Evolutionary conservation across 148 eudicot genomes (phyloP).

Genomic region (Camellia lanceoleosa): DNA sequence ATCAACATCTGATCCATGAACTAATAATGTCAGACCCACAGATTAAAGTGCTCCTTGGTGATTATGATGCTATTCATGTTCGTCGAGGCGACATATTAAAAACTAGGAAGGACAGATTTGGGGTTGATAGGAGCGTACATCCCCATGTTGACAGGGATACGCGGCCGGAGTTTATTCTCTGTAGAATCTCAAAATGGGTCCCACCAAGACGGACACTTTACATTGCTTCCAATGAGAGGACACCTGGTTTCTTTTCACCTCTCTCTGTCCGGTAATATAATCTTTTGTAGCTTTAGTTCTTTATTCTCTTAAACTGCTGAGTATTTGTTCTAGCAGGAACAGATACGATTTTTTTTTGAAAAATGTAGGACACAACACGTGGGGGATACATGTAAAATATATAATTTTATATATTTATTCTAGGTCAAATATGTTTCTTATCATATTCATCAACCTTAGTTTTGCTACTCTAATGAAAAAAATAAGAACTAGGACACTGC

Average conservation of each 20-base stretch:
- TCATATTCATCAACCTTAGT: too few species aligned
- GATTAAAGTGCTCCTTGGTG: slow-evolving; percentile 82
- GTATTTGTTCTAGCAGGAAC: neutral
- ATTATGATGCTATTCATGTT: slow-evolving; percentile 96
- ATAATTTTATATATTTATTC: too few species aligned
- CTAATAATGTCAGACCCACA: slow-evolving; percentile 30
- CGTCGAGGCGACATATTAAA: slow-evolving; percentile 89
- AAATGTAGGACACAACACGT: too few species aligned
- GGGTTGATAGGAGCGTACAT: slow-evolving; percentile 65
- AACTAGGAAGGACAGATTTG: slow-evolving; percentile 83
- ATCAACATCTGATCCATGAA: slow-evolving; percentile 16
- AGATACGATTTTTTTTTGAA: too few species aligned
- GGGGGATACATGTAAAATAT: too few species aligned
- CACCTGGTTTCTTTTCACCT: slow-evolving; percentile 81
- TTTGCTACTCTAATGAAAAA: too few species aligned
- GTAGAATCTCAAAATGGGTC: slow-evolving; percentile 77
- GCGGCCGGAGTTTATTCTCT: slow-evolving; percentile 74
- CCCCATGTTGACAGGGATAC: slow-evolving; percentile 97
- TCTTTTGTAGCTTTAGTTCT: neutral
- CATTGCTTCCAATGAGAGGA: slow-evolving; percentile 92
- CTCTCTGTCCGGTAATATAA: slow-evolving; percentile 55
- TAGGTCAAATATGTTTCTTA: too few species aligned
- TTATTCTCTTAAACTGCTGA: neutral
- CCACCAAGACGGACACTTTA: slow-evolving; percentile 77
- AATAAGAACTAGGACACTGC: too few species aligned